These are phyloP conservation scores for Myxozyma nipponensis DNA, from an alignment of 805 yeast species.

Conservation along the genomic window DNA sequence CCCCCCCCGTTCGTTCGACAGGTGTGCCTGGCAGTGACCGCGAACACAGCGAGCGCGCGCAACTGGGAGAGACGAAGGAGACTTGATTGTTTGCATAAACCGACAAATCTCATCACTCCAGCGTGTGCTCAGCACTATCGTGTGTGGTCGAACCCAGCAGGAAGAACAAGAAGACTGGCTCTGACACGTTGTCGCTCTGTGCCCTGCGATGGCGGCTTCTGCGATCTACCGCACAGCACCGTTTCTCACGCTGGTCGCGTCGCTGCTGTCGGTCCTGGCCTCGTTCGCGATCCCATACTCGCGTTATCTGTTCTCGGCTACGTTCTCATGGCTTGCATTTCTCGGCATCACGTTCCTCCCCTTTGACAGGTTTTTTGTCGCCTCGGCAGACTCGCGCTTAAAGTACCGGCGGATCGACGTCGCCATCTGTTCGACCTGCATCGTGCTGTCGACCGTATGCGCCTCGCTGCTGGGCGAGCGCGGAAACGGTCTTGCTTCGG, in stretches of 20 bases:
- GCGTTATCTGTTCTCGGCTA: conserved; percentile 25
- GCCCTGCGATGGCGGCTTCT: background rate
- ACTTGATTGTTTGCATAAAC: too few species aligned
- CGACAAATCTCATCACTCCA: too few species aligned
- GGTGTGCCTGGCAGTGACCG: too few species aligned
- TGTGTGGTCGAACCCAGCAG: background rate
- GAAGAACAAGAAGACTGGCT: background rate
- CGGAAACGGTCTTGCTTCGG: conserved; percentile 25
- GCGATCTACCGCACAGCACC: conserved; percentile 13
- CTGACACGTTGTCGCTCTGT: background rate
- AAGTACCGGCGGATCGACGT: conserved; percentile 27
- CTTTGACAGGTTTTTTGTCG: conserved; percentile 18
- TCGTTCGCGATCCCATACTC: conserved; percentile 25
- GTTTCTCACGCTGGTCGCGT: conserved; percentile 26
- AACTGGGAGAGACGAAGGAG: too few species aligned
- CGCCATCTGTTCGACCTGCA: conserved; percentile 25
- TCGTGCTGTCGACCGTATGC: conserved; percentile 23
- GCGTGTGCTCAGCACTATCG: too few species aligned
- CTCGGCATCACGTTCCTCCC: conserved; percentile 21
- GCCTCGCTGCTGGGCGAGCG: conserved; percentile 28
- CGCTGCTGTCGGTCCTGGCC: conserved; percentile 22
- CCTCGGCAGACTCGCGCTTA: conserved; percentile 5
- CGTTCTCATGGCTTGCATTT: conserved; percentile 27
- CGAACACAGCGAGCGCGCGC: too few species aligned
- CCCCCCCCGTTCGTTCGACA: too few species aligned